Evolutionary conservation across 257 asterid genomes (phyloP).

Genomic region (Fraxinus anomala): DNA sequence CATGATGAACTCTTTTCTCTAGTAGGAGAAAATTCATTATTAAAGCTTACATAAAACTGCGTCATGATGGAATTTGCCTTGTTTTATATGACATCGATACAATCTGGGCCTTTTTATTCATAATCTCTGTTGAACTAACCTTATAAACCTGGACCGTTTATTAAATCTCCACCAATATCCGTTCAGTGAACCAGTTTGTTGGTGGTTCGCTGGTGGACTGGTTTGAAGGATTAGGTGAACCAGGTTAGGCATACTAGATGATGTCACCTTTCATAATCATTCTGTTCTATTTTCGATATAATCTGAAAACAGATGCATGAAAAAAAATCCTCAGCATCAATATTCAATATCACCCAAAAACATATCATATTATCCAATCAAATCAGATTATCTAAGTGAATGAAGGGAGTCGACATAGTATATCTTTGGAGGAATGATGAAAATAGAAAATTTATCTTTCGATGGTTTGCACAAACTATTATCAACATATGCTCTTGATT

Average conservation of each 20-base stretch:
- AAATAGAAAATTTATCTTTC: not conserved
- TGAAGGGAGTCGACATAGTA: not conserved
- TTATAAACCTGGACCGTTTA: too few species aligned
- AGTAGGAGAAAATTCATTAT: not conserved
- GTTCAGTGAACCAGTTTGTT: too few species aligned
- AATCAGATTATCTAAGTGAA: too few species aligned
- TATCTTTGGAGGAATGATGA: not conserved
- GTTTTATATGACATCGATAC: not conserved
- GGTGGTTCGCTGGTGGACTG: not conserved
- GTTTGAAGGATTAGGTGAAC: not conserved
- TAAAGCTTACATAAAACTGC: constrained; percentile 2
- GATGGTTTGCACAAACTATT: not conserved
- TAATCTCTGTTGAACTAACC: not conserved
- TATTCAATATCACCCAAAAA: not conserved
- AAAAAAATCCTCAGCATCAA: not conserved
- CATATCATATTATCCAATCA: not conserved
- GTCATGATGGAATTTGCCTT: constrained; percentile 7
- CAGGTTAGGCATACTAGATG: not conserved
- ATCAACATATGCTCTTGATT: not conserved
- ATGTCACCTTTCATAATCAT: not conserved
- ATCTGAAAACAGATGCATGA: not conserved
- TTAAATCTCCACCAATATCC: too few species aligned
- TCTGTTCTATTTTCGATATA: too few species aligned
- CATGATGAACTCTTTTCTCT: not conserved
- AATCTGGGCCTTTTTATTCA: not conserved